A percentile compares a stretch with the other conserved stretches of the same genome.
Evolutionary conservation across 331 rosid genomes (phyloP).

Genomic region (Quercus phellos): DNA sequence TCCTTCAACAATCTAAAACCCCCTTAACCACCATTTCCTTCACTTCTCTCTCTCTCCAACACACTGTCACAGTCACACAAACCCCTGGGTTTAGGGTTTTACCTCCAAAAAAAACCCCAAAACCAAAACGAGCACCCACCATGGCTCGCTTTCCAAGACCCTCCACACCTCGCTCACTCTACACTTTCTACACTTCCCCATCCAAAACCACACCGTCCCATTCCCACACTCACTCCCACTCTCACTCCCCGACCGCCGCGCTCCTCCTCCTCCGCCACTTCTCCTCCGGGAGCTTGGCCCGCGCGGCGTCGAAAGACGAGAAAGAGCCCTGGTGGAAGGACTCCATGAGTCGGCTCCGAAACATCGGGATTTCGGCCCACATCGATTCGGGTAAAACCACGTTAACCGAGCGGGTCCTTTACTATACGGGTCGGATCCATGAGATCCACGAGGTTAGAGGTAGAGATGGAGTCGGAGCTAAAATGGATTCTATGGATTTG

Average conservation of each 20-base stretch:
- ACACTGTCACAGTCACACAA: background rate
- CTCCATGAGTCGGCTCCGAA: constrained; percentile 68
- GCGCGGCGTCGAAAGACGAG: constrained; percentile 41
- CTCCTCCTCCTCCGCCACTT: constrained; percentile 52
- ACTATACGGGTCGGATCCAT: constrained; percentile 84
- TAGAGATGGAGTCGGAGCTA: constrained; percentile 91
- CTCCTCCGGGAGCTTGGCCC: constrained; percentile 63
- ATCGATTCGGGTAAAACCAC: constrained; percentile 98
- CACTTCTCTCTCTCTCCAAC: too few relatives aligned
- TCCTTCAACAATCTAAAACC: too few relatives aligned
- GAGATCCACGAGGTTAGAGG: constrained; percentile 97
- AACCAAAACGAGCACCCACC: too few relatives aligned
- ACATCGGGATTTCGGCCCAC: constrained; percentile 98
- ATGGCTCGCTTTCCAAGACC: constrained; percentile 63
- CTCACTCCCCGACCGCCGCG: constrained; percentile 35
- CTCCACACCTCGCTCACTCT: constrained; percentile 57
- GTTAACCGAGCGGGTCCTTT: constrained; percentile 79
- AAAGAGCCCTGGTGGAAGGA: constrained; percentile 94
- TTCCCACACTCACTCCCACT: constrained; percentile 26
- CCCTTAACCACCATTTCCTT: too few relatives aligned
- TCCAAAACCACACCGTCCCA: constrained; percentile 16
- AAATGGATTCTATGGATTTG: constrained; percentile 98
- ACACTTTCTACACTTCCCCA: constrained; percentile 26
- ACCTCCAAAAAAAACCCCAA: constrained; percentile 25
- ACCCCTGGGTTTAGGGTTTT: constrained; percentile 58